Conservation (phyloP, 371 early-diverging fungal species). For the Mortierella polycephala region DNA sequence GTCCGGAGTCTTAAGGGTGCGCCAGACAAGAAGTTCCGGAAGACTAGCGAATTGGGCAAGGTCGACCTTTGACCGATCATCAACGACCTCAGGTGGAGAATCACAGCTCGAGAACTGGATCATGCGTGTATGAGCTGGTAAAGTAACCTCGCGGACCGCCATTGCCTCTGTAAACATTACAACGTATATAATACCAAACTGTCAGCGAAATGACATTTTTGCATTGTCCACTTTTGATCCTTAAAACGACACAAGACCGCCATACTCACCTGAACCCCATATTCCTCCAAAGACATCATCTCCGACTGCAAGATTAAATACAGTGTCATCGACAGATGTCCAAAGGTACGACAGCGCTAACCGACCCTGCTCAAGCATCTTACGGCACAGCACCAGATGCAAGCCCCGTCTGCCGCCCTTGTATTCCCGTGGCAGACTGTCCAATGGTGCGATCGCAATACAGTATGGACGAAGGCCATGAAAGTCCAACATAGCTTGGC, state of each 20-base stretch:
- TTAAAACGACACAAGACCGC: neutral
- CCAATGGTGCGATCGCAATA: conserved; percentile 64
- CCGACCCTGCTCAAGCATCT: conserved; percentile 72
- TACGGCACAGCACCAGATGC: conserved; percentile 72
- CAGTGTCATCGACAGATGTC: conserved; percentile 64
- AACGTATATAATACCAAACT: neutral
- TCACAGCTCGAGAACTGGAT: conserved; percentile 84
- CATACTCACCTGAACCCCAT: conserved; percentile 58
- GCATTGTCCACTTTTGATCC: too few species aligned
- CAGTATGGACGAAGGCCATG: conserved; percentile 77
- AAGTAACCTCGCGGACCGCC: conserved; percentile 43
- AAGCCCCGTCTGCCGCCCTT: conserved; percentile 76
- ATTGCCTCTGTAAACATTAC: conserved; percentile 33
- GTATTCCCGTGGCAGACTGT: conserved; percentile 72
- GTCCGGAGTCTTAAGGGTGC: conserved; percentile 71
- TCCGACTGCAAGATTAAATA: conserved; percentile 62
- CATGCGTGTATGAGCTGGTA: conserved; percentile 54
- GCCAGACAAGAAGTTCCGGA: conserved; percentile 78
- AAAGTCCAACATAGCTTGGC: conserved; percentile 58
- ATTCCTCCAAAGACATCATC: conserved; percentile 58
- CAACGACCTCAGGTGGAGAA: conserved; percentile 65
- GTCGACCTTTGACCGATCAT: conserved; percentile 78
- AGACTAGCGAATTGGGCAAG: conserved; percentile 71
- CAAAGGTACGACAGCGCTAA: conserved; percentile 59
- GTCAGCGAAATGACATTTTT: neutral